Conservation (phyloP, 2,329 filamentous ascomycete genomes). For the Hypoxylon sp. region DNA sequence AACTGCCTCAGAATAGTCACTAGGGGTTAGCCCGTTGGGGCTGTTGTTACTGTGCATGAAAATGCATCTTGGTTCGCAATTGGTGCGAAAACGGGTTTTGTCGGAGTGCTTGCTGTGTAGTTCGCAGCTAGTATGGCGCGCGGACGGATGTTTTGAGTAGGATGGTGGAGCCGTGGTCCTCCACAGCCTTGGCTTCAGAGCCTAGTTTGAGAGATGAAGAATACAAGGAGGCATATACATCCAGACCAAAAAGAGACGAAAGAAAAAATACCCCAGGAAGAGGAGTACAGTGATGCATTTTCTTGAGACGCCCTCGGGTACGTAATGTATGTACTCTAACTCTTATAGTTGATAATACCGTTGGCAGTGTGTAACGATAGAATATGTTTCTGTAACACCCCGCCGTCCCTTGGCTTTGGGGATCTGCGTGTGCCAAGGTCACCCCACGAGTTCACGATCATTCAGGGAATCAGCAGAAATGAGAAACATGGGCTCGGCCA, state of each 20-base stretch:
- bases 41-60: slow-evolving; percentile 3
- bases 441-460: slow-evolving; percentile 3
- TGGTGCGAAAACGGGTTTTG: not conserved
- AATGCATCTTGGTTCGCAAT: slow-evolving; percentile 1
- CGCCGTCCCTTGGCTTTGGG: not conserved
- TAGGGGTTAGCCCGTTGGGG: slow-evolving; percentile 33
- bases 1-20: slow-evolving; percentile 31
- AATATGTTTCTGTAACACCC: slow-evolving; percentile 10
- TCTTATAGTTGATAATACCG: slow-evolving; percentile 28
- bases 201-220: slow-evolving; percentile 2
- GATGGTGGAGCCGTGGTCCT: slow-evolving; percentile 13
- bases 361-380: slow-evolving; percentile 19
- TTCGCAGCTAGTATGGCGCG: slow-evolving; percentile 5
- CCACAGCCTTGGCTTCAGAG: not conserved
- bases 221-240: not conserved
- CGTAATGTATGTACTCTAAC: slow-evolving; percentile 28
- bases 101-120: slow-evolving; percentile 1
- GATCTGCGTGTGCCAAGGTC: slow-evolving; percentile 4
- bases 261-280: slow-evolving; percentile 37
- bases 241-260: slow-evolving; percentile 17
- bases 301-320: slow-evolving; percentile 12
- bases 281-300: slow-evolving; percentile 23
- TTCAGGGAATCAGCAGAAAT: slow-evolving; percentile 7
- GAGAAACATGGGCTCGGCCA: slow-evolving; percentile 4
- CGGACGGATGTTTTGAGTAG: slow-evolving; percentile 1